Conservation (phyloP, 164 flowering plant genomes). For the Chimonanthus salicifolius region DNA sequence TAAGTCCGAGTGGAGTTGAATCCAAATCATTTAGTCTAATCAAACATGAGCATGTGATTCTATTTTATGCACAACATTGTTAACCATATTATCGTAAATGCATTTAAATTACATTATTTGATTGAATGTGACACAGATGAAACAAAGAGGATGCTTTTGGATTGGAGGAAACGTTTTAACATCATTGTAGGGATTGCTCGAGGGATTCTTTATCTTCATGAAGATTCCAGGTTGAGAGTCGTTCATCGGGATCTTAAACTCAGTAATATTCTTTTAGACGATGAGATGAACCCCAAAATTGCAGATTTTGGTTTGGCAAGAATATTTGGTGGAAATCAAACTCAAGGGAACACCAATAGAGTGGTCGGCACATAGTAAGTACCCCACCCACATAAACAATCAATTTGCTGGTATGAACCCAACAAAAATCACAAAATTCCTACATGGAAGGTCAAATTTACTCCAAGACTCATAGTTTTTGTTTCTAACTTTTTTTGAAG, state of each 20-base stretch:
- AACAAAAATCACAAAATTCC: too few relatives aligned
- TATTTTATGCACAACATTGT: not conserved
- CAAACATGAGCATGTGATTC: not conserved
- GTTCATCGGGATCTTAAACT: slow-evolving; percentile 24
- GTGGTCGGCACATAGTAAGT: not conserved
- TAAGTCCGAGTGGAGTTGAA: not conserved
- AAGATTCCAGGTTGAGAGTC: too few relatives aligned
- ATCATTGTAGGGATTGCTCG: slow-evolving; percentile 43
- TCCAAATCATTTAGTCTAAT: not conserved
- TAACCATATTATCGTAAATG: not conserved
- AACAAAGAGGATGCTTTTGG: slow-evolving; percentile 2
- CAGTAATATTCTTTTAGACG: slow-evolving; percentile 46
- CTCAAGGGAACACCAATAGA: too few relatives aligned
- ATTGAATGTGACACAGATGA: not conserved
- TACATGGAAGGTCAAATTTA: too few relatives aligned
- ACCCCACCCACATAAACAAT: not conserved
- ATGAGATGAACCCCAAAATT: slow-evolving; percentile 41
- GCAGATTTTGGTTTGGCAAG: slow-evolving; percentile 46
- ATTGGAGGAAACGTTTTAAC: slow-evolving; percentile 23
- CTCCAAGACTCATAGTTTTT: too few relatives aligned
- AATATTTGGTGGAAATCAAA: slow-evolving; percentile 17
- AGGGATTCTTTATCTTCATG: too few relatives aligned
- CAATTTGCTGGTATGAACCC: too few relatives aligned
- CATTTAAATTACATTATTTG: not conserved
- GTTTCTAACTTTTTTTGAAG: too few relatives aligned